Base-by-base conservation (phyloP, 169 alveolate species). In the Eimeria praecox region DNA sequence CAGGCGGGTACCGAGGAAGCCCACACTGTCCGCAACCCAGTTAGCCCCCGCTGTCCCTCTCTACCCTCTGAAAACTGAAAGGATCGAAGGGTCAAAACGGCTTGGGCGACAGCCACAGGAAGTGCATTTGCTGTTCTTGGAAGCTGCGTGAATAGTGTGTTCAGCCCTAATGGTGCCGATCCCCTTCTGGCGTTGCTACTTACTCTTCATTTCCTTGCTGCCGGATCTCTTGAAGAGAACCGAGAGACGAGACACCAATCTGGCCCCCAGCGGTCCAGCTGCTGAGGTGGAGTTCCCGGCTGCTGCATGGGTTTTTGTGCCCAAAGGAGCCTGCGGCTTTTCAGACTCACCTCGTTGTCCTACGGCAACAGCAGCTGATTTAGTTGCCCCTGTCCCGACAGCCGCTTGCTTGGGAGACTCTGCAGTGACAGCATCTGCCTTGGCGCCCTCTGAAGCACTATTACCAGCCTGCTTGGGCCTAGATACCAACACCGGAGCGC, bases 211-310 rank as follows among this genome's bases (percentile, higher is more conserved):
- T 12, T 87, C 80, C 73, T 40, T 87, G 40, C 93, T 56, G 49
- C 93, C 93, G 30, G 93, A 24, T 46, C 93, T 46, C 64, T 87
- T 87, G 82, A 87, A 87, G 3, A 87, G 49, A 62, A 80, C 71
- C 24, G 93, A 59, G 46, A 87, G 82, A 9, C 93, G 93, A 46
- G 82, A 87, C 33, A 87, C 93, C n/a, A 87, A n/a, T 24, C 93
- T 69, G 42, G 93, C 78, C n/a, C 93, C 93, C 83, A 87, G 93
- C 56, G 93, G 83, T 12, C 93, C 83, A n/a, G 83, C 49, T 87
- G 56, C 82, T 38, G 66, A 40, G 64, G 22, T 35, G 56, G 46
- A 49, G 27, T 46, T 44, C 24, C 9, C 83, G 0, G 93, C 8
- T 33, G 44, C 64, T 42, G 82, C 42, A 18, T 18, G 33, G 46